Percentiles rank a stretch among this genome's conserved stretches.
Evolutionary conservation across 495 filamentous ascomycete species (phyloP).

Genomic region (Entonaema liquescens): DNA sequence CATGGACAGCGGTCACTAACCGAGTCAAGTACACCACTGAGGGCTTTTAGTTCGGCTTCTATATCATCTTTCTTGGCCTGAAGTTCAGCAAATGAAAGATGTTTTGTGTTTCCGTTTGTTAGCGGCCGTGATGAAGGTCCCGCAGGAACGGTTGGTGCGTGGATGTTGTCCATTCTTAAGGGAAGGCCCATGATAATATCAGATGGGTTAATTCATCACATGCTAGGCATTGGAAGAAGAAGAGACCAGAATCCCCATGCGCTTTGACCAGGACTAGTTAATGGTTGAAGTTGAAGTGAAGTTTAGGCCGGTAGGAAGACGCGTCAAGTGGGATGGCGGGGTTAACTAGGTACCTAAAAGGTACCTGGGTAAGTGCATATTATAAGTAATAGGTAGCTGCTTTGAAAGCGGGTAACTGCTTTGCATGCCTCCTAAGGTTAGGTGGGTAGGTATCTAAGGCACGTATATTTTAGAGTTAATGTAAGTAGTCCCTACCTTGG

Average conservation of each 20-base stretch:
- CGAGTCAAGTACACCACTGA: constrained; percentile 86
- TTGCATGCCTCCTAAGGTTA: too few species aligned
- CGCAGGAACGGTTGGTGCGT: constrained; percentile 78
- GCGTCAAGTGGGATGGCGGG: constrained; percentile 32
- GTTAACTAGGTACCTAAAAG: constrained; percentile 20
- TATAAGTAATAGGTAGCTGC: too few species aligned
- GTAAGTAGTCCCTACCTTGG: too few species aligned
- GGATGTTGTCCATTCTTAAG: constrained; percentile 72
- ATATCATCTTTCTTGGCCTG: constrained; percentile 78
- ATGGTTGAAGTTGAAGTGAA: constrained; percentile 16
- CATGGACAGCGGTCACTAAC: constrained; percentile 58
- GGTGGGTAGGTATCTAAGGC: not conserved
- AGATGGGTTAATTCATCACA: constrained; percentile 30
- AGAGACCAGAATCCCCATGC: not conserved
- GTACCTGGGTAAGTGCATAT: not conserved
- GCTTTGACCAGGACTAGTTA: not conserved
- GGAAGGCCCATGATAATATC: constrained; percentile 42
- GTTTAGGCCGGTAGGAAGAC: constrained; percentile 26
- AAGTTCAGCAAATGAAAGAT: constrained; percentile 67
- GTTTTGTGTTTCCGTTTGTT: constrained; percentile 63
- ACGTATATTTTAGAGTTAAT: not conserved
- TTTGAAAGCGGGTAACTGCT: too few species aligned
- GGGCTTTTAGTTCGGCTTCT: constrained; percentile 83
- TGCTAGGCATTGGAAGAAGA: not conserved
- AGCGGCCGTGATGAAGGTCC: constrained; percentile 68